Evolutionary conservation across 208 protist genomes (phyloP).

Genomic region (Novymonas esmeraldas): DNA sequence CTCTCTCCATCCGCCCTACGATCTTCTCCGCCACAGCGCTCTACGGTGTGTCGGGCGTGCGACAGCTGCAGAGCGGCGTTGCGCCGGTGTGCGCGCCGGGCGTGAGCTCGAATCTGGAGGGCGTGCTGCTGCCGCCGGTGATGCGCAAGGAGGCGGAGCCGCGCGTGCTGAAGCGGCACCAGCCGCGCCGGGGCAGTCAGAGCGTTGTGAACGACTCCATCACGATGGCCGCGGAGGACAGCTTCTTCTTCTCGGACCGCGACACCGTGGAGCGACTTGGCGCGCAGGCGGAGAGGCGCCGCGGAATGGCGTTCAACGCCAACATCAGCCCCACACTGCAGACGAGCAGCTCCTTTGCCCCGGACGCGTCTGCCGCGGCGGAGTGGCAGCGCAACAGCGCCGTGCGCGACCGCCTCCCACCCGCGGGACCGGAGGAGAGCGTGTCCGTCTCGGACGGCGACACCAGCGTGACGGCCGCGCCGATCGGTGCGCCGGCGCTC

Average conservation of each 20-base stretch:
- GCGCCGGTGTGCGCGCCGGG: slow-evolving; percentile 51
- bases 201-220: slow-evolving; percentile 31
- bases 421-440: neutral
- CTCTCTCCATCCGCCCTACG: slow-evolving; percentile 42
- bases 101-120: slow-evolving; percentile 61
- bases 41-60: slow-evolving; percentile 60
- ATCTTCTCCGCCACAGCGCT: slow-evolving; percentile 71
- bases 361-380: neutral
- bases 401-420: neutral
- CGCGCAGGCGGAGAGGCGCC: slow-evolving; percentile 8
- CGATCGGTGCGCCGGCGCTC: neutral
- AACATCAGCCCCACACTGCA: neutral
- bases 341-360: neutral
- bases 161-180: slow-evolving; percentile 13
- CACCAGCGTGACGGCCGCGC: neutral
- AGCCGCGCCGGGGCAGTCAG: slow-evolving; percentile 2
- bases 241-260: slow-evolving; percentile 28
- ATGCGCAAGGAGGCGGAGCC: slow-evolving; percentile 65
- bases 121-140: slow-evolving; percentile 67
- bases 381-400: slow-evolving; percentile 3
- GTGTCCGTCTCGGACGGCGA: slow-evolving; percentile 1
- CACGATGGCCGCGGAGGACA: slow-evolving; percentile 17
- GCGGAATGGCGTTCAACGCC: neutral
- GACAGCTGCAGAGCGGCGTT: slow-evolving; percentile 49
- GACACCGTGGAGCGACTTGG: slow-evolving; percentile 6